These are phyloP conservation scores for Breynia disticha DNA, from an alignment of 441 rosid species.

Conservation along the genomic window DNA sequence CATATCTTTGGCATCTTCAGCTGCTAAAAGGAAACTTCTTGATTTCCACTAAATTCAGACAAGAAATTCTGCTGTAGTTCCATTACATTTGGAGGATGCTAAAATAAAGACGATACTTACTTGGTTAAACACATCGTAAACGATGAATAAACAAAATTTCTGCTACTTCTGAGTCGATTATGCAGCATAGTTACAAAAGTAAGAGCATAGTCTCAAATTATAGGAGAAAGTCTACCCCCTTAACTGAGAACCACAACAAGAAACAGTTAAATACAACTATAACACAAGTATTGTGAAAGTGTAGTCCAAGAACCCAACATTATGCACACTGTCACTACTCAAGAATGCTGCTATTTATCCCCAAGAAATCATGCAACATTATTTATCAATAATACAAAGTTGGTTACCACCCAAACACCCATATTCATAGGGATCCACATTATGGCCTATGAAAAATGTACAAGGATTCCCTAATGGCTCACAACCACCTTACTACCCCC, in stretches of 20 bases:
- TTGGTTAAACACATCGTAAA: too few relatives aligned
- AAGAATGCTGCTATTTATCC: background rate
- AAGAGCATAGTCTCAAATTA: too few relatives aligned
- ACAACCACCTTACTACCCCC: slow-evolving; percentile 20
- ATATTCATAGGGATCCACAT: slow-evolving; percentile 31
- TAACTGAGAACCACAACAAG: background rate
- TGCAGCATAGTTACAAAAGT: too few relatives aligned
- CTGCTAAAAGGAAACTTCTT: too few relatives aligned
- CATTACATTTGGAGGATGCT: too few relatives aligned
- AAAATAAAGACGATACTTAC: too few relatives aligned
- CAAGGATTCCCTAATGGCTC: slow-evolving; percentile 35
- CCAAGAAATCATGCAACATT: slow-evolving; percentile 42
- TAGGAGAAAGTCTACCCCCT: background rate
- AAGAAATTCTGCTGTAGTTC: too few relatives aligned
- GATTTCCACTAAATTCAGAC: too few relatives aligned
- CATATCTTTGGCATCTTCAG: too few relatives aligned
- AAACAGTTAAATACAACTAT: background rate
- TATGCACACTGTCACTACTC: background rate
- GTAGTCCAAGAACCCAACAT: background rate
- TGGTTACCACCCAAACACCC: slow-evolving; percentile 28
- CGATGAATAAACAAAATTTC: too few relatives aligned
- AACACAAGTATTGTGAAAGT: background rate
- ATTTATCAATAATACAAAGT: slow-evolving; percentile 38
- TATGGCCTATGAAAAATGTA: slow-evolving; percentile 35
- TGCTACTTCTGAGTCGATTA: too few relatives aligned